phyloP scores from a whole-genome alignment of 2,329 filamentous ascomycete genomes.

The Phaeosphaeria sp. region DNA sequence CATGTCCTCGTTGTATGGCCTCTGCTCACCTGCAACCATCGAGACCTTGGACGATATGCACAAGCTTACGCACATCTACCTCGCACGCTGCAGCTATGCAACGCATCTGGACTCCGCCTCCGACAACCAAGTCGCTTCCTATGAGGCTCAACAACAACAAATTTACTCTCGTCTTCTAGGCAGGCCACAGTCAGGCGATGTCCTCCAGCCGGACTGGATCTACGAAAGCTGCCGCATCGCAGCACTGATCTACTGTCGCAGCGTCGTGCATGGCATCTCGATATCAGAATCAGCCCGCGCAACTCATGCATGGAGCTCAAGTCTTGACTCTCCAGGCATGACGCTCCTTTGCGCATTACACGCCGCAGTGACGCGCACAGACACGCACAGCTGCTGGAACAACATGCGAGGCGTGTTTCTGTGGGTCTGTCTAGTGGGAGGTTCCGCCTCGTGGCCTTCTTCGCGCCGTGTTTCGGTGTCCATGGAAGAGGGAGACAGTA shows the following conservation, averaged over 20 bases:
- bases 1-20: slow-evolving; percentile 7
- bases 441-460: slow-evolving; percentile 31
- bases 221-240: slow-evolving; percentile 43
- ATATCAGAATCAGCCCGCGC: slow-evolving; percentile 26
- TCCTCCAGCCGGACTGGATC: slow-evolving; percentile 32
- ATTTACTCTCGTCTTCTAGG: slow-evolving; percentile 30
- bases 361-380: slow-evolving; percentile 30
- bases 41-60: slow-evolving; percentile 38
- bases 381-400: slow-evolving; percentile 31
- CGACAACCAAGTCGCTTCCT: slow-evolving; percentile 19
- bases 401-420: slow-evolving; percentile 36
- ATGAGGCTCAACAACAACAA: slow-evolving; percentile 32
- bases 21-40: slow-evolving; percentile 28
- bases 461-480: background rate
- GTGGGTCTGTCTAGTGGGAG: slow-evolving; percentile 42
- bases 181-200: slow-evolving; percentile 17
- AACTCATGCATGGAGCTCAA: background rate
- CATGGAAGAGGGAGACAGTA: slow-evolving; percentile 12
- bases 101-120: slow-evolving; percentile 9
- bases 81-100: slow-evolving; percentile 24
- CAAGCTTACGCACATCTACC: slow-evolving; percentile 27
- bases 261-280: slow-evolving; percentile 34
- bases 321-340: slow-evolving; percentile 2
- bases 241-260: slow-evolving; percentile 40
- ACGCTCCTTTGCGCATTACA: slow-evolving; percentile 33